Percentiles rank a stretch among this genome's conserved stretches.
phyloP scores from a whole-genome alignment of 2,329 filamentous ascomycete species.

The Microdochium nivale region DNA sequence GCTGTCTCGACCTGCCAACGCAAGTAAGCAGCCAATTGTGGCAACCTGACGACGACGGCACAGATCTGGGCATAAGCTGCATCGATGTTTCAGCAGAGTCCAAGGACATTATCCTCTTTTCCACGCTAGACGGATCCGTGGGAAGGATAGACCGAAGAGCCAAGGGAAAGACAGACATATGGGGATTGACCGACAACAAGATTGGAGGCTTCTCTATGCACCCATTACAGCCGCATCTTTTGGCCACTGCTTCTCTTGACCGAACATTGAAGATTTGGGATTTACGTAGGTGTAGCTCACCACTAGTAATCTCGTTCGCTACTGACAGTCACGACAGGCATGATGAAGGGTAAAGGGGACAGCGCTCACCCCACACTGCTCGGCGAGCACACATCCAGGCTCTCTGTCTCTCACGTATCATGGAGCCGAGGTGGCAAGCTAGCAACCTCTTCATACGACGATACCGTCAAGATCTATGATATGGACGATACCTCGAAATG shows the following conservation, averaged over 20 bases:
- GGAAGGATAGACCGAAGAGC: conserved; percentile 73
- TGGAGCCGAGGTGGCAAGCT: conserved; percentile 81
- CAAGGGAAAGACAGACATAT: conserved; percentile 52
- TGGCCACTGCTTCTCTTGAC: conserved; percentile 86
- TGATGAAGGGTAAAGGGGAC: conserved; percentile 55
- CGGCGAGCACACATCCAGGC: conserved; percentile 70
- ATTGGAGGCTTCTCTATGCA: conserved; percentile 89
- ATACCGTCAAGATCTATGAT: conserved; percentile 88
- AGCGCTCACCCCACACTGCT: conserved; percentile 57
- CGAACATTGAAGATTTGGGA: conserved; percentile 91
- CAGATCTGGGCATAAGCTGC: conserved; percentile 74
- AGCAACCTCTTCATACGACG: conserved; percentile 89
- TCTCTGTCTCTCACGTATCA: conserved; percentile 87
- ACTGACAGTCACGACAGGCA: conserved; percentile 4
- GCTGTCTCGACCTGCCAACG: conserved; percentile 75
- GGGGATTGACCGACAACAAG: conserved; percentile 80
- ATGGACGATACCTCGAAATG: conserved; percentile 55
- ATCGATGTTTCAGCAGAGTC: conserved; percentile 69
- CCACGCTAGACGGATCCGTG: conserved; percentile 72
- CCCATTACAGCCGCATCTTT: conserved; percentile 68
- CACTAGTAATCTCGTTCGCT: too few relatives aligned
- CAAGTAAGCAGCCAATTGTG: conserved; percentile 75
- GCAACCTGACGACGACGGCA: conserved; percentile 58
- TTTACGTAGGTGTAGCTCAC: conserved; percentile 53
- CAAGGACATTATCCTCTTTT: conserved; percentile 73